phyloP scores from a whole-genome alignment of 305 asterid species.

The Fraxinus dipetala region DNA sequence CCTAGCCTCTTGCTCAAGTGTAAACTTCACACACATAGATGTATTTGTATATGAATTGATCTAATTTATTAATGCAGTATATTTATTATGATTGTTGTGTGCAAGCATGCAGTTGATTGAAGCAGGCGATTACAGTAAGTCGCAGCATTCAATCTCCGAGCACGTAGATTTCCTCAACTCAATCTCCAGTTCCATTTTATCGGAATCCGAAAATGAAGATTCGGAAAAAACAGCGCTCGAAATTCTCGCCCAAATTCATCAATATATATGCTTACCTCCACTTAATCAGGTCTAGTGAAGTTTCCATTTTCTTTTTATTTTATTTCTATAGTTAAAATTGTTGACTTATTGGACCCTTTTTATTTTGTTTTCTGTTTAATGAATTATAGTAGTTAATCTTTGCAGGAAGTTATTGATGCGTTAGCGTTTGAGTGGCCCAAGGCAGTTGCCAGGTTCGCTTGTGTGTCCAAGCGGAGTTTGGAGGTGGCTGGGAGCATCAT shows the following conservation, averaged over 20 bases:
- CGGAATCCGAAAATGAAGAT: conserved; percentile 30
- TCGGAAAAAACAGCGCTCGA: conserved; percentile 36
- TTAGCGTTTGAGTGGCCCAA: conserved; percentile 73
- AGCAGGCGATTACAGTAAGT: conserved; percentile 41
- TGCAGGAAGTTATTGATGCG: conserved; percentile 64
- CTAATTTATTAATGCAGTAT: background rate
- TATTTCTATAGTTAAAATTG: background rate
- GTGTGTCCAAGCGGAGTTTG: conserved; percentile 52
- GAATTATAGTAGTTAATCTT: background rate
- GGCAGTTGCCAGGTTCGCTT: conserved; percentile 53
- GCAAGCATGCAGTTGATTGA: conserved; percentile 43
- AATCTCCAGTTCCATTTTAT: conserved; percentile 32
- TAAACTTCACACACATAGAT: conserved; percentile 13
- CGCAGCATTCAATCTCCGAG: conserved; percentile 39
- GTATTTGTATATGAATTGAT: background rate
- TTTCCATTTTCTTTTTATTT: background rate
- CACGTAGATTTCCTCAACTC: conserved; percentile 51
- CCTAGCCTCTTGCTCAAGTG: conserved; percentile 54
- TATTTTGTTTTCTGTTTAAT: conserved; percentile 7
- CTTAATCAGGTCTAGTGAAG: conserved; percentile 42
- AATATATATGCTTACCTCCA: conserved; percentile 35
- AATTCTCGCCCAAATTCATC: conserved; percentile 48
- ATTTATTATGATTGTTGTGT: conserved; percentile 1
- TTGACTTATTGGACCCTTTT: background rate
- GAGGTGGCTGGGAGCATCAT: conserved; percentile 50